These are phyloP conservation scores for Saturnispora serradocipensis DNA, from an alignment of 805 yeast species.

Conservation along the genomic window DNA sequence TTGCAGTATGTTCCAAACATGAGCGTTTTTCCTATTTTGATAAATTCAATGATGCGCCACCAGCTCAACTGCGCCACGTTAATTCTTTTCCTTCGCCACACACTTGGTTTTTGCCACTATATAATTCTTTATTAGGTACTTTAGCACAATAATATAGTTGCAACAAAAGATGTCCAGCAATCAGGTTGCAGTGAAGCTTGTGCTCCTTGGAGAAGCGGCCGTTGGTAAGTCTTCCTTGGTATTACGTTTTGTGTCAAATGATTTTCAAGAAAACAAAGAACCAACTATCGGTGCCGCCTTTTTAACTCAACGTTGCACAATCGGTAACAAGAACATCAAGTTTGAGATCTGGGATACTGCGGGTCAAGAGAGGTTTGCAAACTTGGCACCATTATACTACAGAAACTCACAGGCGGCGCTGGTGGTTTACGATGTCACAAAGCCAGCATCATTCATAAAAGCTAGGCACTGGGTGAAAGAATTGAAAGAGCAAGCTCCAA, in stretches of 20 bases:
- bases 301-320: slow-evolving; percentile 83
- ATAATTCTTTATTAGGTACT: background rate
- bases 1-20: background rate
- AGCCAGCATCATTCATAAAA: slow-evolving; percentile 88
- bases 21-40: slow-evolving; percentile 3
- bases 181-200: slow-evolving; percentile 76
- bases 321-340: slow-evolving; percentile 79
- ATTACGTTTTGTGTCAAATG: slow-evolving; percentile 85
- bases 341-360: slow-evolving; percentile 97
- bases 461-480: slow-evolving; percentile 99
- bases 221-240: slow-evolving; percentile 95
- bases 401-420: slow-evolving; percentile 96
- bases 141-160: background rate
- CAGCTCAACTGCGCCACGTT: background rate
- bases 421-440: slow-evolving; percentile 91
- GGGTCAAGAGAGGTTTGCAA: slow-evolving; percentile 95
- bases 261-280: slow-evolving; percentile 94
- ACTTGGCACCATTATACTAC: slow-evolving; percentile 94
- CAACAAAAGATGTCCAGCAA: slow-evolving; percentile 16
- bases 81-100: background rate
- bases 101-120: background rate
- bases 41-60: slow-evolving; percentile 7
- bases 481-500: slow-evolving; percentile 89
- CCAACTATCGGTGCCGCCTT: slow-evolving; percentile 99
- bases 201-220: slow-evolving; percentile 93